Base-by-base conservation (phyloP, 2,329 filamentous ascomycete species). In the Aspergillus proliferans region DNA sequence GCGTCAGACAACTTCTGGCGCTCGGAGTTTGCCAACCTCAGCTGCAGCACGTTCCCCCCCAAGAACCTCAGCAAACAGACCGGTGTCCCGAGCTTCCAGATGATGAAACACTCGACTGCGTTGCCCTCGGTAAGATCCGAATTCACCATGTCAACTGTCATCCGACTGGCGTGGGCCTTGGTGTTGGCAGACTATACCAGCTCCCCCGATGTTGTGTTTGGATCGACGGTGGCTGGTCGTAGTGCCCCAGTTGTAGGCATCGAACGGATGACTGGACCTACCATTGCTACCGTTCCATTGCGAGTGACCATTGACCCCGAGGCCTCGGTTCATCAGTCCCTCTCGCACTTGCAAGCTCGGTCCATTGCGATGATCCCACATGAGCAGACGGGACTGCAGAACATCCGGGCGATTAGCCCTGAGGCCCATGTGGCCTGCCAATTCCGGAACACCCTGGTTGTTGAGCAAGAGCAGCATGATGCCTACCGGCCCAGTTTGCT, bases 241-340 rank as follows among this genome's bases (percentile, higher is more conserved):
- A 63, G 68, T 24, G 64, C 67, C 10, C 52, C 64, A n/a, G 60
- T 73, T n/a, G 28, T 53, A 10, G 68, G 63, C 1, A 64, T 73
- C 10, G 63, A 66, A 42, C 55, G 63, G 22, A 68, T 73, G 21
- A 58, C 68, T 18, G 71, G 69, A 6, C 65, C 71, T 4, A 69
- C 69, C 0, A 65, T 73, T 21, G 62, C 69, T 2, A 71, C 70
- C 1, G 65, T 71, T 3, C 71, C 71, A 1, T 56, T 70, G 9
- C 60, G 70, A 3, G 47, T 71, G 15, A 15, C 15, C 15, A 15
- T 15, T 15, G 15, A 15, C 15, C 15, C 15, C 15, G 15, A 15
- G 15, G 15, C 15, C 15, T 15, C 15, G 15, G 15, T 15, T 15
- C 15, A 15, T 15, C 15, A 15, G 15, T 15, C 15, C 15, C 15